These are phyloP conservation scores for Colletotrichum sp. DNA, from an alignment of 2,329 filamentous ascomycete genomes.

Conservation along the genomic window DNA sequence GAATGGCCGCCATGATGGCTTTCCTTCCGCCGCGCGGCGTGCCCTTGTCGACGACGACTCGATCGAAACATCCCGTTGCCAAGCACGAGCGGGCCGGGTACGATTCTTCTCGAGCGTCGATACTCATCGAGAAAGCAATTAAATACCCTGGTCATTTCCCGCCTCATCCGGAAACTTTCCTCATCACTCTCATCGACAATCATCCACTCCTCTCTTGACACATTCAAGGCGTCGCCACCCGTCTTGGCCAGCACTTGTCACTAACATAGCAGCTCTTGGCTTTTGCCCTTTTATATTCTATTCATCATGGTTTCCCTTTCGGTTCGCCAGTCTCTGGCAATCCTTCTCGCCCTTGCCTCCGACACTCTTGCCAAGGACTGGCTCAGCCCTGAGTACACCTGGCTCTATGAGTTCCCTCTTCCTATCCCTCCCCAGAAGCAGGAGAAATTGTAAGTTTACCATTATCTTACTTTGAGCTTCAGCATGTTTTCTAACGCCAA, in stretches of 20 bases:
- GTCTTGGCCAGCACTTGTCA: conserved; percentile 8
- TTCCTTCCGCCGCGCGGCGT: background rate
- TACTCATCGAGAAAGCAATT: background rate
- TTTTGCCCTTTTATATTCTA: background rate
- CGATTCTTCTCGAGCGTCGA: background rate
- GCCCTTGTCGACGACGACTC: background rate
- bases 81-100: background rate
- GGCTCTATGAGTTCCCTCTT: conserved; percentile 18
- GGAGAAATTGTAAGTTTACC: conserved; percentile 37
- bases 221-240: conserved; percentile 5
- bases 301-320: conserved; percentile 13
- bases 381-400: conserved; percentile 16
- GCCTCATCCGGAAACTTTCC: background rate
- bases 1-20: background rate
- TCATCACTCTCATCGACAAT: conserved; percentile 1
- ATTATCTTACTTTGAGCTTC: background rate
- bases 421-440: conserved; percentile 42
- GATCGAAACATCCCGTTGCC: background rate
- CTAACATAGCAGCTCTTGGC: background rate
- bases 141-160: conserved; percentile 2
- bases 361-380: conserved; percentile 19
- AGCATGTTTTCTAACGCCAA: background rate
- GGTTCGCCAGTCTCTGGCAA: conserved; percentile 14
- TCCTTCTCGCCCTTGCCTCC: conserved; percentile 10
- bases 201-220: background rate